These are phyloP conservation scores for Trichomonas gallinae DNA, from an alignment of 208 protist genomes.

Conservation along the genomic window DNA sequence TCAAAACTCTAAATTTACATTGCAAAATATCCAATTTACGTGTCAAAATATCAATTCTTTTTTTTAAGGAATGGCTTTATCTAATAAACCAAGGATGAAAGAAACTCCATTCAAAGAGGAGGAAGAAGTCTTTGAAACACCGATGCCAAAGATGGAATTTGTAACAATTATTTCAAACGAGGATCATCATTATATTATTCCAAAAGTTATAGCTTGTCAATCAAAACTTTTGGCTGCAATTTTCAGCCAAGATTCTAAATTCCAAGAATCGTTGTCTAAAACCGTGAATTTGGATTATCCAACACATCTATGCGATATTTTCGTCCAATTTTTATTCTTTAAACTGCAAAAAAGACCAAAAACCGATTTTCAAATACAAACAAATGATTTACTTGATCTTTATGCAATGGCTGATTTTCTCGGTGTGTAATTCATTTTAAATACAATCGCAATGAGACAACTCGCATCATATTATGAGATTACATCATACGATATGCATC, in stretches of 20 bases:
- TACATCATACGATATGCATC: no score
- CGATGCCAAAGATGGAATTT: background rate
- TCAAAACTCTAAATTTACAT: no score
- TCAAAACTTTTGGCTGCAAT: background rate
- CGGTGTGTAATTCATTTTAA: background rate
- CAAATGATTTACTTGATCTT: background rate
- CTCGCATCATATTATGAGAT: no score
- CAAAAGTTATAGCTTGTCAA: background rate
- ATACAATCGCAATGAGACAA: no score
- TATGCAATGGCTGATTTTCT: background rate
- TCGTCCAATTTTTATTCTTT: background rate
- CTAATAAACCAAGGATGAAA: background rate
- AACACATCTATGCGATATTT: background rate
- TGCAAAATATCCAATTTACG: no score
- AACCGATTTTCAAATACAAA: background rate
- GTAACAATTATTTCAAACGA: background rate
- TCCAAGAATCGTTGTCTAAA: background rate
- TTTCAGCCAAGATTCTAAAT: background rate
- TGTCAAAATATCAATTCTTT: no score
- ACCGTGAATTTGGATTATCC: background rate
- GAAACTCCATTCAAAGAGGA: background rate
- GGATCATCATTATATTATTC: background rate
- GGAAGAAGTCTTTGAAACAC: background rate
- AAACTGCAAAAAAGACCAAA: background rate
- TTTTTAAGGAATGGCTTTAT: background rate